Conservation (phyloP, 2,329 filamentous ascomycete genomes). For the Penicillium verrucosum region DNA sequence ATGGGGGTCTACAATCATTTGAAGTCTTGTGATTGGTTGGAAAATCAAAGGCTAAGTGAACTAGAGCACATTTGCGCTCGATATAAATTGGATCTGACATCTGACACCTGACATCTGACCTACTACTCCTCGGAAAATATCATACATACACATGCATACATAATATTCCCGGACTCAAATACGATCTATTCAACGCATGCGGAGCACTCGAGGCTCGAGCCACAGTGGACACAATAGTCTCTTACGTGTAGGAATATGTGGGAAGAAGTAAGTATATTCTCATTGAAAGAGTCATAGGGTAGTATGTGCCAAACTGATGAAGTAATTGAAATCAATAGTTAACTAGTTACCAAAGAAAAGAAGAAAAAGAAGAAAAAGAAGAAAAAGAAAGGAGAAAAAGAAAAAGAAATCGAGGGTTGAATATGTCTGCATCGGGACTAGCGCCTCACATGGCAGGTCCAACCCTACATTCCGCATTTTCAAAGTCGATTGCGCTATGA, state of each 20-base stretch:
- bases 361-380: background rate
- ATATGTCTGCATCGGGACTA: slow-evolving; percentile 12
- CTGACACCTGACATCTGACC: background rate
- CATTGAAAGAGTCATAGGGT: slow-evolving; percentile 4
- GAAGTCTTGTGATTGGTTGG: background rate
- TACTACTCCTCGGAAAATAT: background rate
- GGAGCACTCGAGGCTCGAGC: background rate
- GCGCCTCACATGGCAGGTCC: slow-evolving; percentile 12
- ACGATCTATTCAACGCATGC: background rate
- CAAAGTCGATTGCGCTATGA: background rate
- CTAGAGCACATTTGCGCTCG: slow-evolving; percentile 14
- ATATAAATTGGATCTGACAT: background rate
- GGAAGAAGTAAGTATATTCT: background rate
- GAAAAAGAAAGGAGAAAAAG: background rate
- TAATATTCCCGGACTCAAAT: background rate
- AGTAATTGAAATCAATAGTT: background rate
- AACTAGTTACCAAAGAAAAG: background rate
- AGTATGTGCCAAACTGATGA: slow-evolving; percentile 4
- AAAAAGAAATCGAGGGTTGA: background rate
- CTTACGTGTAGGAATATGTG: background rate
- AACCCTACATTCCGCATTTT: slow-evolving; percentile 17
- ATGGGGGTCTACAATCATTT: background rate
- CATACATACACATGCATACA: background rate
- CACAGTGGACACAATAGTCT: background rate
- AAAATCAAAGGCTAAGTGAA: background rate